Percentiles rank a stretch among this genome's conserved stretches.
Evolutionary conservation across 495 filamentous ascomycete genomes (phyloP).

Genomic region (Neurospora terricola): DNA sequence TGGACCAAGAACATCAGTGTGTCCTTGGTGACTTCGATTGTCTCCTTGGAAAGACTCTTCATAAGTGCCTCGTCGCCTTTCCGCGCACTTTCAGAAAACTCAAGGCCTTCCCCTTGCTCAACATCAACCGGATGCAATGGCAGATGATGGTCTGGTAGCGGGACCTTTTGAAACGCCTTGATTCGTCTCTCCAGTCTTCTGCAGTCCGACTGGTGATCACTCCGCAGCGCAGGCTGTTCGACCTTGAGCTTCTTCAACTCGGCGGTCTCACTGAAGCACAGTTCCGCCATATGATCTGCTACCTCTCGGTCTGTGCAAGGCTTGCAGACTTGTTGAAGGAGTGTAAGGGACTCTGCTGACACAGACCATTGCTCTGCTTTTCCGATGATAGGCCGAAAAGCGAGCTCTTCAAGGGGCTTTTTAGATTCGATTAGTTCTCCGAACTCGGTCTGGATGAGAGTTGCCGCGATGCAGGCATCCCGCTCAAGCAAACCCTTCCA

Average conservation of each 20-base stretch:
- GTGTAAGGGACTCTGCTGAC: constrained; percentile 3
- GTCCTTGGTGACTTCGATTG: constrained; percentile 11
- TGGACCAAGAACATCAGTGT: constrained; percentile 10
- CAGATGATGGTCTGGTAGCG: constrained; percentile 29
- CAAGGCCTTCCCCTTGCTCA: constrained; percentile 39
- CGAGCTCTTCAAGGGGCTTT: constrained; percentile 4
- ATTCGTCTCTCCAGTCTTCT: constrained; percentile 24
- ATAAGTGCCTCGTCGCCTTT: neutral
- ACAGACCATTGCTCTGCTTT: constrained; percentile 10
- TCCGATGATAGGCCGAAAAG: constrained; percentile 14
- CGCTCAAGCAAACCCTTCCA: constrained; percentile 7
- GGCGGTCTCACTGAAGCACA: constrained; percentile 5
- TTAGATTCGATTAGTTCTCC: constrained; percentile 5
- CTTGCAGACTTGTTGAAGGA: constrained; percentile 16
- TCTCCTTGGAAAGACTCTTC: constrained; percentile 6
- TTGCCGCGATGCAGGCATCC: constrained; percentile 7
- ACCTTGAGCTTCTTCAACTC: constrained; percentile 30
- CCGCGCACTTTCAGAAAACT: constrained; percentile 4
- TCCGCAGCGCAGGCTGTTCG: constrained; percentile 41
- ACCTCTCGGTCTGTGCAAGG: constrained; percentile 6
- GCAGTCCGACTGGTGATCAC: constrained; percentile 39
- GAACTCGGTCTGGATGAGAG: constrained; percentile 7
- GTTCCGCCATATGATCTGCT: constrained; percentile 3
- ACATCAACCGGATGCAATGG: constrained; percentile 36
- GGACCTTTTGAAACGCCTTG: constrained; percentile 16